Percentiles rank a stretch among this genome's conserved stretches.
phyloP scores from a whole-genome alignment of 768 basidiomycete species.

The Pulveroboletus ravenelii region DNA sequence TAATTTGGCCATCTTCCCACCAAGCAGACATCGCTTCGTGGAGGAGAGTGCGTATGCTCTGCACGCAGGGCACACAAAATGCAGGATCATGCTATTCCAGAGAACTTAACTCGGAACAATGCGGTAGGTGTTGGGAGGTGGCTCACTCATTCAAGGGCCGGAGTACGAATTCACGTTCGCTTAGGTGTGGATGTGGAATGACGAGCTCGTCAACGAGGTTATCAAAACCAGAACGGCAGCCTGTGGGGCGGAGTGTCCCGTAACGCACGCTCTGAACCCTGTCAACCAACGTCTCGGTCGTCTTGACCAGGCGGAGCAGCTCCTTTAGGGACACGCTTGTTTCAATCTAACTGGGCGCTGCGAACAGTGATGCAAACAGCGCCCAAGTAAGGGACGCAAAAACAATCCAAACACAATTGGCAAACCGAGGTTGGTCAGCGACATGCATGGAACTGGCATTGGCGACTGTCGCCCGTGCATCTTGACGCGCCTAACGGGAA shows the following conservation, averaged over 20 bases:
- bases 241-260: constrained; percentile 61
- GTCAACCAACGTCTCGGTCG: constrained; percentile 70
- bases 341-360: constrained; percentile 45
- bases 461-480: too few species aligned
- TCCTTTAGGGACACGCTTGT: constrained; percentile 60
- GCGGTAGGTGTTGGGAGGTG: not conserved
- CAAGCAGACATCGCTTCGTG: constrained; percentile 36
- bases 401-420: constrained; percentile 76
- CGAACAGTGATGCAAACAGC: not conserved
- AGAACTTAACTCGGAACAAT: too few species aligned
- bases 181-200: constrained; percentile 77
- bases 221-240: constrained; percentile 43
- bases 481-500: not conserved
- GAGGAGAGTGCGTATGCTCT: constrained; percentile 45
- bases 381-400: not conserved
- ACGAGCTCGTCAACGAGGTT: constrained; percentile 65
- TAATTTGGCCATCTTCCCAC: too few species aligned
- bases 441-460: constrained; percentile 61
- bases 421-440: constrained; percentile 80
- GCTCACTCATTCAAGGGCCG: constrained; percentile 80
- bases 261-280: constrained; percentile 74
- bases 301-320: constrained; percentile 65
- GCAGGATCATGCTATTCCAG: not conserved
- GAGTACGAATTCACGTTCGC: constrained; percentile 89
- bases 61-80: constrained; percentile 59